A percentile compares a stretch with the other conserved stretches of the same genome.
phyloP scores from a whole-genome alignment of 2,329 filamentous ascomycete species.

The Diaporthe citriasiana region DNA sequence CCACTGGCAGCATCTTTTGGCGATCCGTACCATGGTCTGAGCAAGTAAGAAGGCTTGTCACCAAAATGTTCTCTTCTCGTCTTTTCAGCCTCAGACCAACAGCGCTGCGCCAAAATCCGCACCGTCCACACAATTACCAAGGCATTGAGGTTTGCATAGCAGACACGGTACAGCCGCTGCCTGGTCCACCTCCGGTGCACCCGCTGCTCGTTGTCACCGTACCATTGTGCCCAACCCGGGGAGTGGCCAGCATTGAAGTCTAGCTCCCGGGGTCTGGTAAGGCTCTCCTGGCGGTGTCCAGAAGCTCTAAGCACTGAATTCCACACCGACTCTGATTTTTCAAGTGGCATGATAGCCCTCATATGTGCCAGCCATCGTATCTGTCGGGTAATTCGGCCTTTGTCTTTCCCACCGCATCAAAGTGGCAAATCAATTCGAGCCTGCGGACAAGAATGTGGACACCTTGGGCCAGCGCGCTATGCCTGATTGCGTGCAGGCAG shows the following conservation, averaged over 20 bases:
- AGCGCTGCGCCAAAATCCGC: background rate
- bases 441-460: background rate
- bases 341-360: background rate
- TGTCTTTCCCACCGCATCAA: background rate
- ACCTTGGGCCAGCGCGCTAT: slow-evolving; percentile 2
- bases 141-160: background rate
- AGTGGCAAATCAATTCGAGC: slow-evolving; percentile 4
- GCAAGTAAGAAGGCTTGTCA: background rate
- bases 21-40: too few relatives aligned
- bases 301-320: background rate
- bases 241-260: slow-evolving; percentile 12
- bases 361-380: background rate
- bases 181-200: slow-evolving; percentile 9
- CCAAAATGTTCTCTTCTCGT: background rate
- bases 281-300: slow-evolving; percentile 15
- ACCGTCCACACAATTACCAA: background rate
- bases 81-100: background rate
- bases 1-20: background rate
- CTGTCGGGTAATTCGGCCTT: slow-evolving; percentile 14
- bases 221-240: slow-evolving; percentile 17
- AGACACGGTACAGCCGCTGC: background rate
- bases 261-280: slow-evolving; percentile 26
- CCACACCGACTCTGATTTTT: background rate
- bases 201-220: slow-evolving; percentile 13
- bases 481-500: slow-evolving; percentile 11